A percentile compares a stretch with the other conserved stretches of the same genome.
Conservation (phyloP, 306 rosid species). For the Dryas drummondii region DNA sequence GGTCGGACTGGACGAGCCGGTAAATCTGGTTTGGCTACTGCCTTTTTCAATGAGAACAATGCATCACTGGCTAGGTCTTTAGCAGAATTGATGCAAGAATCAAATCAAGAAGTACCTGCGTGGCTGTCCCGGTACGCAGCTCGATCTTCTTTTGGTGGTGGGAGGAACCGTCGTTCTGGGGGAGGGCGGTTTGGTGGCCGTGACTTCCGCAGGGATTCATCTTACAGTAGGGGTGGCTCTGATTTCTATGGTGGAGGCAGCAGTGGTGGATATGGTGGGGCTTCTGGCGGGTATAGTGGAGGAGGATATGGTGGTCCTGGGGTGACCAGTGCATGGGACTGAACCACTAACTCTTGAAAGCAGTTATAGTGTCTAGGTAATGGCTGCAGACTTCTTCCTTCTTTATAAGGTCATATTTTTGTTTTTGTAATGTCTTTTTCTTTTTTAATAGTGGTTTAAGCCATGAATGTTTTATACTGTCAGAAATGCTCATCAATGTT, state of each 20-base stretch:
- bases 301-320: slow-evolving; percentile 71
- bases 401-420: slow-evolving; percentile 33
- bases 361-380: slow-evolving; percentile 36
- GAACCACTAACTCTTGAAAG: slow-evolving; percentile 32
- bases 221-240: slow-evolving; percentile 52
- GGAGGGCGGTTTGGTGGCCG: slow-evolving; percentile 83
- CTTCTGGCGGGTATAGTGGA: slow-evolving; percentile 56
- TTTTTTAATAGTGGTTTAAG: slow-evolving; percentile 32
- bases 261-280: slow-evolving; percentile 52
- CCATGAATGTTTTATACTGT: slow-evolving; percentile 26
- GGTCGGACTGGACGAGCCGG: slow-evolving; percentile 96
- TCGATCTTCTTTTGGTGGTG: slow-evolving; percentile 62
- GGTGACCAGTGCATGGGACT: slow-evolving; percentile 71
- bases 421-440: slow-evolving; percentile 23
- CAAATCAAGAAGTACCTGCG: slow-evolving; percentile 81
- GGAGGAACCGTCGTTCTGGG: slow-evolving; percentile 78
- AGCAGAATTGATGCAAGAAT: slow-evolving; percentile 77
- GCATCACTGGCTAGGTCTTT: slow-evolving; percentile 64
- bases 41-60: slow-evolving; percentile 84
- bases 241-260: slow-evolving; percentile 53
- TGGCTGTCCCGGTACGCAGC: slow-evolving; percentile 80
- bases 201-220: slow-evolving; percentile 65
- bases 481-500: slow-evolving; percentile 31
- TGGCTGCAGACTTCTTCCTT: slow-evolving; percentile 39
- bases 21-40: slow-evolving; percentile 83